phyloP scores from a whole-genome alignment of 2,329 filamentous ascomycete genomes.

The Fusarium burgessii region DNA sequence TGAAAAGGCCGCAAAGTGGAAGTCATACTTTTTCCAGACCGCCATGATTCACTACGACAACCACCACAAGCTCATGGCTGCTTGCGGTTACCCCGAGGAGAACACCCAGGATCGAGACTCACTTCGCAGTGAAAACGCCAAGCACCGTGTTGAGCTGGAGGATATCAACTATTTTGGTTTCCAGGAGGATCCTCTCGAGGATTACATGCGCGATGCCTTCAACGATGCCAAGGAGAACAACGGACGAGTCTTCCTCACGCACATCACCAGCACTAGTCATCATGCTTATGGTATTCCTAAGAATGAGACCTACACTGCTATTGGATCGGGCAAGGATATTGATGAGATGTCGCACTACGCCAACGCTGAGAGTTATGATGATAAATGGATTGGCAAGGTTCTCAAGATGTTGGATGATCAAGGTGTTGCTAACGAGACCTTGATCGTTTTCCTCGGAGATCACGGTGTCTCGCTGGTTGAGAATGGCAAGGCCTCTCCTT shows the following conservation, averaged over 20 bases:
- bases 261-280: constrained; percentile 52
- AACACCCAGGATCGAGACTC: constrained; percentile 48
- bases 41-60: constrained; percentile 52
- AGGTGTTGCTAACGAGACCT: constrained; percentile 50
- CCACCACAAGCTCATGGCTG: constrained; percentile 49
- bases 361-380: constrained; percentile 50
- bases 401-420: constrained; percentile 48
- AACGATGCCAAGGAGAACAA: constrained; percentile 46
- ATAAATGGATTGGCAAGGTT: constrained; percentile 49
- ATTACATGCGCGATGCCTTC: constrained; percentile 51
- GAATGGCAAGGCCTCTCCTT: constrained; percentile 47
- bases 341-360: constrained; percentile 49
- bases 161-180: constrained; percentile 54
- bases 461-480: constrained; percentile 51
- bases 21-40: constrained; percentile 51
- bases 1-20: constrained; percentile 43
- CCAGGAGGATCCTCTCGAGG: constrained; percentile 48
- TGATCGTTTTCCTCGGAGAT: constrained; percentile 50
- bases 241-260: constrained; percentile 50
- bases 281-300: constrained; percentile 49
- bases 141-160: constrained; percentile 47
- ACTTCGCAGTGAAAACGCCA: constrained; percentile 45
- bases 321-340: constrained; percentile 36
- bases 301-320: constrained; percentile 42
- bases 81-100: constrained; percentile 48